Conservation (phyloP, 2,329 filamentous ascomycete genomes). For the Pseudogymnoascus sp. region DNA sequence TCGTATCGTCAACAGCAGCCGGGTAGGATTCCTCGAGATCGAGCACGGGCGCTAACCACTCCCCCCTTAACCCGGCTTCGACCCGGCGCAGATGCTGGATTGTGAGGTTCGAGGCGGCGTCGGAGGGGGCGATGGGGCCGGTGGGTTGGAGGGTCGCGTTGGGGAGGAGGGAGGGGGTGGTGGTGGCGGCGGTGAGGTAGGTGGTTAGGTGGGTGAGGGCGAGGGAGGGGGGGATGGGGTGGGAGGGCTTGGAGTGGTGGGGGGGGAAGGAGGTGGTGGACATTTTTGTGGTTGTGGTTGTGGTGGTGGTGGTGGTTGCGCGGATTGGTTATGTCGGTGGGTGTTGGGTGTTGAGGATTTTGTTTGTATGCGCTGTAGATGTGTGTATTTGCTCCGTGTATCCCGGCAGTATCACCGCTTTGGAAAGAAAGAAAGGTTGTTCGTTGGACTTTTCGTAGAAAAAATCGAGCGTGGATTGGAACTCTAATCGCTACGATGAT, state of each 20-base stretch:
- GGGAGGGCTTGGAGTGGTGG: slow-evolving; percentile 19
- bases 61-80: slow-evolving; percentile 42
- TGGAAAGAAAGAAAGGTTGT: not conserved
- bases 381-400: not conserved
- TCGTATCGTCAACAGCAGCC: slow-evolving; percentile 19
- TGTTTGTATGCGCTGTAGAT: not conserved
- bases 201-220: slow-evolving; percentile 25
- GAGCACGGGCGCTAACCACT: slow-evolving; percentile 35
- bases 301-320: not conserved
- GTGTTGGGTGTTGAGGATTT: not conserved
- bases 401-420: not conserved
- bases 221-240: slow-evolving; percentile 21
- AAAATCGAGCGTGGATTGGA: not conserved
- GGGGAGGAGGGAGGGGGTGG: slow-evolving; percentile 24
- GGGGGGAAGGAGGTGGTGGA: slow-evolving; percentile 24
- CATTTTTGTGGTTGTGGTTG: slow-evolving; percentile 17
- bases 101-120: slow-evolving; percentile 30
- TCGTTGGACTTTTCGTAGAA: not conserved
- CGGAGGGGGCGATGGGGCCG: slow-evolving; percentile 22
- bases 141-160: slow-evolving; percentile 27
- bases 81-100: slow-evolving; percentile 45
- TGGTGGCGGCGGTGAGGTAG: slow-evolving; percentile 23
- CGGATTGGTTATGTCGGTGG: not conserved
- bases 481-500: not conserved
- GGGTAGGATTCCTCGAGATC: slow-evolving; percentile 28